Percentiles rank a stretch among this genome's conserved stretches.
These are phyloP conservation scores for Globisporangium nagaii DNA, from an alignment of 352 stramenopile species.

Conservation along the genomic window DNA sequence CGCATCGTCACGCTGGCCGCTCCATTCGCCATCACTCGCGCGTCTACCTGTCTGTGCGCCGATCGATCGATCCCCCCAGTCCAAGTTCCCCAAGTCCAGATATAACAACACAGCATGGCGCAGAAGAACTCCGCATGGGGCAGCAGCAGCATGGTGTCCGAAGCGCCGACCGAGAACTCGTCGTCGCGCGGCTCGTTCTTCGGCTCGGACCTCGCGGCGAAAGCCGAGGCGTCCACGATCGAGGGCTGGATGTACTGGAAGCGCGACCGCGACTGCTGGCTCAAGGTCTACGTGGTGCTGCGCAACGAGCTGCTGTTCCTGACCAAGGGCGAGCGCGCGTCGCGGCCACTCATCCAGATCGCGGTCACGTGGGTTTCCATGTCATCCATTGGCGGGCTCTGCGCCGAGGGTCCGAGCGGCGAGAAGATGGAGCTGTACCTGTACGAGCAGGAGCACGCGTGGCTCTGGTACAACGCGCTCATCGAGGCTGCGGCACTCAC, in stretches of 20 bases:
- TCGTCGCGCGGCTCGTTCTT: constrained; percentile 23
- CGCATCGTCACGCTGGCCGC: too few species aligned
- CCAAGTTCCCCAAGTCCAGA: too few species aligned
- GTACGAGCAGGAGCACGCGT: constrained; percentile 49
- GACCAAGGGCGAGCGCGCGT: constrained; percentile 30
- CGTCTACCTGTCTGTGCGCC: too few species aligned
- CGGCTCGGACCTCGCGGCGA: constrained; percentile 14
- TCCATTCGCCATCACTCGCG: too few species aligned
- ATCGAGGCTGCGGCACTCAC: constrained; percentile 51
- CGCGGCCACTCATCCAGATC: constrained; percentile 59
- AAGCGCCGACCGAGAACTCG: constrained; percentile 31
- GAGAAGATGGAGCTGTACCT: constrained; percentile 75
- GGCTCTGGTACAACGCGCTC: constrained; percentile 62
- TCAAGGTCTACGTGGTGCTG: constrained; percentile 71
- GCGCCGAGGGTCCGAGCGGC: constrained; percentile 39
- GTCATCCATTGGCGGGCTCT: constrained; percentile 42
- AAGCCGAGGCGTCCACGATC: constrained; percentile 18
- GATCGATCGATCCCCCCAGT: too few species aligned
- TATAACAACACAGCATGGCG: constrained; percentile 10
- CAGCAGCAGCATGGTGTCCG: constrained; percentile 36
- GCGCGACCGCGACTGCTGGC: constrained; percentile 53
- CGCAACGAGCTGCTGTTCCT: constrained; percentile 69
- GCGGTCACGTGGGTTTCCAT: constrained; percentile 44
- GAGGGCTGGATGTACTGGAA: constrained; percentile 80
- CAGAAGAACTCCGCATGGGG: constrained; percentile 18